Conservation (phyloP, 2,329 filamentous ascomycete genomes). For the Zymoseptoria passerinii region DNA sequence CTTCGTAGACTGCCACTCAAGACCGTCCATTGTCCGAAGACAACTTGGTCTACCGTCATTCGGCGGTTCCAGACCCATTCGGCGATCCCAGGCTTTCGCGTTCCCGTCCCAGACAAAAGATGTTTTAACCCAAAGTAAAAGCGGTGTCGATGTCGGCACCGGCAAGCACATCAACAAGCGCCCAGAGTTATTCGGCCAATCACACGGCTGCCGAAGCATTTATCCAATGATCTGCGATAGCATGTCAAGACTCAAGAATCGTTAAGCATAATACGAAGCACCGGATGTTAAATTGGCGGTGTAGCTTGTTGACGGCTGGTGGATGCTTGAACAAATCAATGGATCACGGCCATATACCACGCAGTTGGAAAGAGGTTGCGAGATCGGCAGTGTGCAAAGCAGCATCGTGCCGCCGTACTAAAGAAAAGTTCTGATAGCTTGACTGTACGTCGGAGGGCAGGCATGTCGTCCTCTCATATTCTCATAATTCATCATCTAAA, state of each 20-base stretch:
- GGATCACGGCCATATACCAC: too few species aligned
- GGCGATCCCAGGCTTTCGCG: neutral
- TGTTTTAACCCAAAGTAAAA: neutral
- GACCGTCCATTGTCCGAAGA: too few species aligned
- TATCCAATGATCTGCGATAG: neutral
- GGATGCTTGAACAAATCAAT: neutral
- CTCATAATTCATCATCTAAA: neutral
- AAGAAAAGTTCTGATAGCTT: too few species aligned
- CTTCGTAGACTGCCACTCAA: too few species aligned
- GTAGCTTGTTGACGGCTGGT: neutral
- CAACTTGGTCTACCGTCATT: too few species aligned
- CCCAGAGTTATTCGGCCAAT: neutral
- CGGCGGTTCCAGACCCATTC: neutral
- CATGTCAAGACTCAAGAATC: neutral
- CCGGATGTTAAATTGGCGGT: neutral
- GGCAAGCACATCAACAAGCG: neutral
- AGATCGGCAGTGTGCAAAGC: too few species aligned
- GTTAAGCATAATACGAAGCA: neutral
- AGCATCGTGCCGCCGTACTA: too few species aligned
- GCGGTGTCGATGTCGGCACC: neutral
- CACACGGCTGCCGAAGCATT: neutral
- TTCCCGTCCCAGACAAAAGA: neutral
- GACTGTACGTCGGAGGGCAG: too few species aligned
- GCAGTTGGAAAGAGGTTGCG: too few species aligned
- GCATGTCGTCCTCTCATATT: neutral